Evolutionary conservation across 768 basidiomycete species (phyloP).

Genomic region (Strobilomyces confusus): DNA sequence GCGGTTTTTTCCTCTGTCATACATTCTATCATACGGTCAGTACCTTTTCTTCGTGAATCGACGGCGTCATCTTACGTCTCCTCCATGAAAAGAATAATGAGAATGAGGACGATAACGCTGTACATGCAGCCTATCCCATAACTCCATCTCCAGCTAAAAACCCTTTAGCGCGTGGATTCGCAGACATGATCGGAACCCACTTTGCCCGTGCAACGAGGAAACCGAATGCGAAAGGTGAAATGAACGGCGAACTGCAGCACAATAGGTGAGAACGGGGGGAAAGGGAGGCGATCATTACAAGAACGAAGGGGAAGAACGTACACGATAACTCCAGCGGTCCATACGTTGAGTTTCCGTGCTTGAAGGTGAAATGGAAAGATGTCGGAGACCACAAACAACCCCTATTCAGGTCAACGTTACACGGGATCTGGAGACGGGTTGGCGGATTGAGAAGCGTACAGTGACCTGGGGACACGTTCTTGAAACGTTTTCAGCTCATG

Average conservation of each 20-base stretch:
- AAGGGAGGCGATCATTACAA: constrained; percentile 18
- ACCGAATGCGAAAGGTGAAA: constrained; percentile 30
- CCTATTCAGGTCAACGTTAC: constrained; percentile 24
- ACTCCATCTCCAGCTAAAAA: constrained; percentile 45
- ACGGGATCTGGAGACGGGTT: neutral
- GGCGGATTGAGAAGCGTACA: constrained; percentile 21
- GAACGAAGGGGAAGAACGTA: constrained; percentile 41
- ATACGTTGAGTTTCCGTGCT: constrained; percentile 47
- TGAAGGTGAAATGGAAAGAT: constrained; percentile 54
- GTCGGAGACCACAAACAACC: constrained; percentile 45
- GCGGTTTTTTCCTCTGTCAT: constrained; percentile 41
- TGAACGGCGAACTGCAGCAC: constrained; percentile 30
- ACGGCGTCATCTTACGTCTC: constrained; percentile 40
- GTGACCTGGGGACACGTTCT: constrained; percentile 52
- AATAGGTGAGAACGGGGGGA: constrained; percentile 11
- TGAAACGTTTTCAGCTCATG: neutral
- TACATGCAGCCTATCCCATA: constrained; percentile 52
- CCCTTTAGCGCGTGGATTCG: neutral
- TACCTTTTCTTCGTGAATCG: neutral
- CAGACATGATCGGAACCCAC: constrained; percentile 8
- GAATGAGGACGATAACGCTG: constrained; percentile 38
- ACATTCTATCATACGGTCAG: constrained; percentile 35
- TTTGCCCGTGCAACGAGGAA: constrained; percentile 26
- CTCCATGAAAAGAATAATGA: constrained; percentile 45
- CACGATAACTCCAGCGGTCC: constrained; percentile 51